These are phyloP conservation scores for Cryptosporidium andersoni DNA, from an alignment of 169 alveolate genomes.

Conservation along the genomic window DNA sequence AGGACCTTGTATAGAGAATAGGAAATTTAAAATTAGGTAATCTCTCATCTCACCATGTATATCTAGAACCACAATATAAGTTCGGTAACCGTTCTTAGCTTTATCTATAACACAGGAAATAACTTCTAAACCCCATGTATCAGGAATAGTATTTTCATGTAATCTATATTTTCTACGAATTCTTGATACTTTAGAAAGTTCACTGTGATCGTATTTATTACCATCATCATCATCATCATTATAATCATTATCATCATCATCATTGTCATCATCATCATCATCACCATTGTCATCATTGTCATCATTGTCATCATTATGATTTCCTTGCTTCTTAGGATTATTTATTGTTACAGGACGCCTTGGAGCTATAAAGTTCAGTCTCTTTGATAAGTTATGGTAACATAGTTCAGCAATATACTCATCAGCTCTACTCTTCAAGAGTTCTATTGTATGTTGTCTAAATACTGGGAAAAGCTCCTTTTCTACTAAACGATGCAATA, in stretches of 20 bases:
- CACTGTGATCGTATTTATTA: neutral
- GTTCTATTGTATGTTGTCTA: conserved; percentile 13
- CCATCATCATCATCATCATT: conserved; percentile 3
- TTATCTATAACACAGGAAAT: conserved; percentile 58
- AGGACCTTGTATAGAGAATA: neutral
- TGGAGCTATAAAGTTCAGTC: conserved; percentile 44
- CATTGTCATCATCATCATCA: conserved; percentile 6
- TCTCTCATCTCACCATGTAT: conserved; percentile 56
- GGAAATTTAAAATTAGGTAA: conserved; percentile 34
- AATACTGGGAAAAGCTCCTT: conserved; percentile 58
- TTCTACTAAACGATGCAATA: conserved; percentile 37
- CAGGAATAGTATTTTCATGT: conserved; percentile 28
- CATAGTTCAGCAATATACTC: conserved; percentile 64
- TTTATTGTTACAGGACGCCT: neutral
- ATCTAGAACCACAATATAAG: conserved; percentile 44
- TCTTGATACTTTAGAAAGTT: neutral
- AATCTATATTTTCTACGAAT: neutral
- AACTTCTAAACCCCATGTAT: conserved; percentile 37
- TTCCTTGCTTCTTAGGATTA: neutral
- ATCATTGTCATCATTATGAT: neutral
- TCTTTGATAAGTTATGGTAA: conserved; percentile 13
- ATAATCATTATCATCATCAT: neutral
- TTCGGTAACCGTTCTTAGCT: conserved; percentile 58
- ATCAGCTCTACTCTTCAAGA: conserved; percentile 37
- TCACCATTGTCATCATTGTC: neutral